These are phyloP conservation scores for Aspergillus novofumigatus DNA, from an alignment of 2,329 filamentous ascomycete genomes.

Conservation along the genomic window DNA sequence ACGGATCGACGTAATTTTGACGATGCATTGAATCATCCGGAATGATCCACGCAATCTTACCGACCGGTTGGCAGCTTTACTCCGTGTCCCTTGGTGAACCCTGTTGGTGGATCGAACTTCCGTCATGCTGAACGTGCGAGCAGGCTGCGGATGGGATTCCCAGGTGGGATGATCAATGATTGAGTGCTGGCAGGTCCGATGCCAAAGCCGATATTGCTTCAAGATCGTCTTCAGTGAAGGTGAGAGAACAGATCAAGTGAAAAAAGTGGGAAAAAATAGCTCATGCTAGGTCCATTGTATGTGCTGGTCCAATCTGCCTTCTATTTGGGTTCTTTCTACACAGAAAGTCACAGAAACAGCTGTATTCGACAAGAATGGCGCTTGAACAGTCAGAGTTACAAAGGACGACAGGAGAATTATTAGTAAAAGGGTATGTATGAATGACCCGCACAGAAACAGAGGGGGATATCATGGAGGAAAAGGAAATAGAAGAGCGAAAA, in stretches of 20 bases:
- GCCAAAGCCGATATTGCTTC: neutral
- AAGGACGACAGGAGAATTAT: conserved; percentile 20
- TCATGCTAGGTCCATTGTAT: neutral
- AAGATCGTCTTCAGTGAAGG: neutral
- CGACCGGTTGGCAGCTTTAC: neutral
- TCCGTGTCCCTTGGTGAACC: neutral
- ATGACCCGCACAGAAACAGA: conserved; percentile 35
- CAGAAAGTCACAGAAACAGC: conserved; percentile 2
- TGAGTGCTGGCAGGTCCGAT: neutral
- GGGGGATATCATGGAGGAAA: conserved; percentile 42
- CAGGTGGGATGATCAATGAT: neutral
- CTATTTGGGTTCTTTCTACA: conserved; percentile 17
- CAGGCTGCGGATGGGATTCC: neutral
- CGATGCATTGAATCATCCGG: neutral
- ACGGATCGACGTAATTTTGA: neutral
- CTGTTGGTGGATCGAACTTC: neutral
- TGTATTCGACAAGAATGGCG: conserved; percentile 4
- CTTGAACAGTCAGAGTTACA: conserved; percentile 14
- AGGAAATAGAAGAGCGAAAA: conserved; percentile 20
- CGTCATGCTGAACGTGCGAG: neutral
- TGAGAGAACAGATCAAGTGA: neutral
- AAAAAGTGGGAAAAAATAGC: neutral
- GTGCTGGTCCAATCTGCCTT: conserved; percentile 11
- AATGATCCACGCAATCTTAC: neutral
- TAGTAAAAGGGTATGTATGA: conserved; percentile 30